phyloP scores from a whole-genome alignment of 2,329 filamentous ascomycete species.

The Botrytis deweyae region DNA sequence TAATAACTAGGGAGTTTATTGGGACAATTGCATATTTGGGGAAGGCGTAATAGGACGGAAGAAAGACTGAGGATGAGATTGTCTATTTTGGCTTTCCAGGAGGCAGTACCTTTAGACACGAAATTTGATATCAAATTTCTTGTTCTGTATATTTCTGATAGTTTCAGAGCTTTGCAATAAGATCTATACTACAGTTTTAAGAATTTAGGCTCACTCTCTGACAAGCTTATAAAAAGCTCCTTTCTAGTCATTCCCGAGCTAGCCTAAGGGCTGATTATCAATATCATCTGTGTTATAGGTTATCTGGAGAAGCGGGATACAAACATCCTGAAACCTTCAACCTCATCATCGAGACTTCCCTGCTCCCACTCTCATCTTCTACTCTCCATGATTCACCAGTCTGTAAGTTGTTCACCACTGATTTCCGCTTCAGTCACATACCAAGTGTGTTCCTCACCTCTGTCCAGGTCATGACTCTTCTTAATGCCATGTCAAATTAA shows the following conservation, averaged over 20 bases:
- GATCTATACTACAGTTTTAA: slow-evolving; percentile 6
- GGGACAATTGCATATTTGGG: slow-evolving; percentile 26
- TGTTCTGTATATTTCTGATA: slow-evolving; percentile 8
- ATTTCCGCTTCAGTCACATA: background rate
- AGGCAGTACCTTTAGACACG: background rate
- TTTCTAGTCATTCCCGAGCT: background rate
- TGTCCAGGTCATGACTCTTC: background rate
- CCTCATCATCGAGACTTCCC: background rate
- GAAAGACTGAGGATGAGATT: slow-evolving; percentile 4
- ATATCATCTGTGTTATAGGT: background rate
- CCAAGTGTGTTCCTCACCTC: background rate
- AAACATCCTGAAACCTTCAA: background rate
- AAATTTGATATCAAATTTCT: background rate
- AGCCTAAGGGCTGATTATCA: background rate
- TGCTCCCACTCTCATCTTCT: background rate
- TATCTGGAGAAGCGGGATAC: background rate
- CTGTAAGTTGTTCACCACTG: background rate
- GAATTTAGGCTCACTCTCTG: background rate
- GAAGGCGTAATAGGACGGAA: slow-evolving; percentile 14
- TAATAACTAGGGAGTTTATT: slow-evolving; percentile 25
- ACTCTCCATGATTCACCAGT: too few species aligned
- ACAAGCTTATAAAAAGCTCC: background rate
- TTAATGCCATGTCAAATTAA: background rate
- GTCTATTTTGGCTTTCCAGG: slow-evolving; percentile 2
- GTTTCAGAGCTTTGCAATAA: slow-evolving; percentile 5